Base-by-base conservation (phyloP, 2,329 filamentous ascomycete species). In the Onygena corvina region DNA sequence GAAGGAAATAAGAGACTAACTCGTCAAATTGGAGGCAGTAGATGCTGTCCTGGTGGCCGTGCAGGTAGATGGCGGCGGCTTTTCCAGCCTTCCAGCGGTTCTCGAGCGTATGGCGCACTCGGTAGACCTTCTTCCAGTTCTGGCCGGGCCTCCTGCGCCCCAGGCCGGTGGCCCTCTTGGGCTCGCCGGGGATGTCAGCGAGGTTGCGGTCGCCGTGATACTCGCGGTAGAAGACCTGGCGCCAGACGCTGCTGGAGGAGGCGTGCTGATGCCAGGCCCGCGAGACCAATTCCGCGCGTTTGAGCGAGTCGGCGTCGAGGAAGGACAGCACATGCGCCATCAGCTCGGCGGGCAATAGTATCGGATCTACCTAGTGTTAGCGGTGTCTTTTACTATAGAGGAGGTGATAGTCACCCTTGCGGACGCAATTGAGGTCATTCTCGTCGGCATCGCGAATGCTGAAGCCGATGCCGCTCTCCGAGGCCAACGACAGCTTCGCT, bases 21-120 rank as follows among this genome's bases (percentile, higher is more conserved):
- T 96, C 90, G 64, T 98, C 92, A 64, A 96, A 98, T 63, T 98
- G 92, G 50, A 94, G 79, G 66, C 92, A 98, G 69, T 98, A 98
- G 50, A 98, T 93, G 56, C 88, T 95, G 65, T 98, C 92, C 21
- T 82, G 81, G 64, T 98, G 92, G 1, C 92, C 92, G 59, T 92
- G 87, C 18, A 98, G 76, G 65, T 95, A 96, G 50, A 94, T 80
- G 0, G 87, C 83, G 40, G 80, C 82, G 6, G 88, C 86, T 56
- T 82, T 81, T 50, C 85, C 84, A 46, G 81, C 72, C 58, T 79
- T 81, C 92, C 92, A 98, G 54, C 85, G 80, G 56, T 75, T 72
- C 57, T 87, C 83, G 53, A 98, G 75, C 54, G 84, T 76, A 52
- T 81, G 77, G 57, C 86, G 83, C 38, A 85, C 83, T 57, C 80